Evolutionary conservation across 2,329 filamentous ascomycete genomes (phyloP).

Genomic region (Pestalotiopsis sp.): DNA sequence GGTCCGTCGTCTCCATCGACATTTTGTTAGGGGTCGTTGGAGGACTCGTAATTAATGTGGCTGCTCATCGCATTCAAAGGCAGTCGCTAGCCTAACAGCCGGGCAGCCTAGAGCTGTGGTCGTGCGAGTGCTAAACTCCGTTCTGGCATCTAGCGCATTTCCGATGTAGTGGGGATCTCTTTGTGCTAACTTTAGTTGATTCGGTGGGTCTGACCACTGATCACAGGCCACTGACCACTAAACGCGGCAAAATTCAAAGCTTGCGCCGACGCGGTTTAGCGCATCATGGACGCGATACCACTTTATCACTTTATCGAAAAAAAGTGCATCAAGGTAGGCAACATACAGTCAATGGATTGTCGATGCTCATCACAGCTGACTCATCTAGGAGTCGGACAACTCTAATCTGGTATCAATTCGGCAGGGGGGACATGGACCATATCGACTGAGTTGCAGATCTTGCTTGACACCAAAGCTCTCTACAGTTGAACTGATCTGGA

Average conservation of each 20-base stretch:
- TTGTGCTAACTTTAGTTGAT: background rate
- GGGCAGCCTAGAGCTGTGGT: background rate
- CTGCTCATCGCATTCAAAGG: background rate
- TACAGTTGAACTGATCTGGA: background rate
- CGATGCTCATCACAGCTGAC: background rate
- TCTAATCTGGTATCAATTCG: background rate
- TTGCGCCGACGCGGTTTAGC: background rate
- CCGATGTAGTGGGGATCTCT: background rate
- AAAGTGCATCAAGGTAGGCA: background rate
- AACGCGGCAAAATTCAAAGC: background rate
- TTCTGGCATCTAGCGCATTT: background rate
- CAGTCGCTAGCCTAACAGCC: background rate
- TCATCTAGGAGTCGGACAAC: background rate
- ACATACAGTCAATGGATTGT: background rate
- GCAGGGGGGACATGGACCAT: background rate
- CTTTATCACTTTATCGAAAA: background rate
- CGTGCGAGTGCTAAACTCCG: background rate
- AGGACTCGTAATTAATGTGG: background rate
- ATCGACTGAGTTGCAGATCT: background rate
- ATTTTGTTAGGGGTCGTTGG: background rate
- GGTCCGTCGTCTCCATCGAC: background rate
- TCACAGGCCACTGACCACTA: background rate
- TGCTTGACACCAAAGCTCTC: background rate
- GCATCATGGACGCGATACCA: background rate
- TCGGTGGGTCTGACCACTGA: background rate